Evolutionary conservation across 1,139 yeast genomes (phyloP).

Genomic region (Nadsonia commutata): DNA sequence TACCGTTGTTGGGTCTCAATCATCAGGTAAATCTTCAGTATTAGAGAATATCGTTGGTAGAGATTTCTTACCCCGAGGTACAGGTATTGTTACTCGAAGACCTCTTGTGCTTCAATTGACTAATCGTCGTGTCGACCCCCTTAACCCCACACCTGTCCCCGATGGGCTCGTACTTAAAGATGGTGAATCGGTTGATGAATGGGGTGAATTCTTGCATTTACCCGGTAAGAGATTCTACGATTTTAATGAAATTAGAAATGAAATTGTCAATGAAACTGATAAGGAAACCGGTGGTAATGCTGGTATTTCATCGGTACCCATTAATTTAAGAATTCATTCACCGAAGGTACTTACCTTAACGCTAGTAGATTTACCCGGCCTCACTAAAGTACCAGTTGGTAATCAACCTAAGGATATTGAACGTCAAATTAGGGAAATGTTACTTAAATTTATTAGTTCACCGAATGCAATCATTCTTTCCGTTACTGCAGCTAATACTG

Average conservation of each 20-base stretch:
- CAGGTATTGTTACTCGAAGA: conserved; percentile 91
- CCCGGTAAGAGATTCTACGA: conserved; percentile 81
- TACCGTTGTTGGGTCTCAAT: conserved; percentile 92
- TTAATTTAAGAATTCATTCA: conserved; percentile 84
- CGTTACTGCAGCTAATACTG: conserved; percentile 94
- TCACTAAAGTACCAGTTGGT: conserved; percentile 98
- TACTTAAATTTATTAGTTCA: conserved; percentile 81
- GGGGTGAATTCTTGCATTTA: conserved; percentile 95
- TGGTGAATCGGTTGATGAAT: conserved; percentile 80
- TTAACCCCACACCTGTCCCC: conserved; percentile 5
- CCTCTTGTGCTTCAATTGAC: conserved; percentile 75
- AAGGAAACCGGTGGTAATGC: conserved; percentile 84
- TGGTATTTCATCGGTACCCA: conserved; percentile 87
- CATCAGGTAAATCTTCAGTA: conserved; percentile 88
- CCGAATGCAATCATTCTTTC: conserved; percentile 93
- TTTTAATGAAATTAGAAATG: conserved; percentile 82
- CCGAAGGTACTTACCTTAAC: conserved; percentile 94
- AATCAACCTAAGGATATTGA: conserved; percentile 98
- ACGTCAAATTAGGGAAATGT: conserved; percentile 86
- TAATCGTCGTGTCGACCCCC: conserved; percentile 38
- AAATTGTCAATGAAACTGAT: conserved; percentile 88
- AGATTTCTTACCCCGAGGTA: conserved; percentile 89
- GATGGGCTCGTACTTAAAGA: conserved; percentile 11
- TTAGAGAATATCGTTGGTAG: conserved; percentile 89
- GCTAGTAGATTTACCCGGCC: conserved; percentile 91